Percentiles rank a stretch among this genome's conserved stretches.
Conservation (phyloP, 2,329 filamentous ascomycete species). For the Lachnellula cervina region DNA sequence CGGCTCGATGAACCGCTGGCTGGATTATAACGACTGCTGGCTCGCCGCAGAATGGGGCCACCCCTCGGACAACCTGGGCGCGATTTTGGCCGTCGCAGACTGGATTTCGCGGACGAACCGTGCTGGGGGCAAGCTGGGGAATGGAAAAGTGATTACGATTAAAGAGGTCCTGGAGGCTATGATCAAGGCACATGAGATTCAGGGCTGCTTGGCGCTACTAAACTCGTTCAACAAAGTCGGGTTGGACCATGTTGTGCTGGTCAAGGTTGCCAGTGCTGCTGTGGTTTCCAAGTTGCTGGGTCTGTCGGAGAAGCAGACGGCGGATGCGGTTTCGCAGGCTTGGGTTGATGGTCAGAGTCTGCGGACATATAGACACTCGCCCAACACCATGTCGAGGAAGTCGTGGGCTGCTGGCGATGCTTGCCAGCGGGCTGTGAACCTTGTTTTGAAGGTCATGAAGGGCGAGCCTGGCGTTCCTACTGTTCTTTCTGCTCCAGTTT, state of each 20-base stretch:
- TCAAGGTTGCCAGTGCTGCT: constrained; percentile 94
- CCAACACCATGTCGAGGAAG: constrained; percentile 99
- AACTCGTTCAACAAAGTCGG: constrained; percentile 99
- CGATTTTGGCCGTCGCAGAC: constrained; percentile 93
- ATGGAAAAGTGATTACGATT: constrained; percentile 82
- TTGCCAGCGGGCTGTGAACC: constrained; percentile 90
- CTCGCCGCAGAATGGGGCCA: constrained; percentile 98
- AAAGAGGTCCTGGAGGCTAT: constrained; percentile 91
- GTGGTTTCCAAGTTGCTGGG: constrained; percentile 95
- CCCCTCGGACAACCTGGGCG: constrained; percentile 95
- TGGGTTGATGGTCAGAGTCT: constrained; percentile 96
- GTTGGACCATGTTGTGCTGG: constrained; percentile 92
- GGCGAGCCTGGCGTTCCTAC: constrained; percentile 89
- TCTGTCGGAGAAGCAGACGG: constrained; percentile 82
- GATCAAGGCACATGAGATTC: constrained; percentile 99
- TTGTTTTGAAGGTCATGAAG: constrained; percentile 84
- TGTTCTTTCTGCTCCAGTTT: constrained; percentile 84
- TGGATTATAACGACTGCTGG: constrained; percentile 99
- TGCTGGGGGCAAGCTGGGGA: constrained; percentile 71
- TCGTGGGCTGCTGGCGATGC: constrained; percentile 98
- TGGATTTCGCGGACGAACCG: constrained; percentile 92
- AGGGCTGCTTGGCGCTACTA: constrained; percentile 91
- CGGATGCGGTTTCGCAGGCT: constrained; percentile 92
- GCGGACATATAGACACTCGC: constrained; percentile 93
- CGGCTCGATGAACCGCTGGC: constrained; percentile 96